Evolutionary conservation across 1,139 yeast genomes (phyloP), one percentile per base, ranked within the genome.

Genomic region (Protomyces gravidus): DNA sequence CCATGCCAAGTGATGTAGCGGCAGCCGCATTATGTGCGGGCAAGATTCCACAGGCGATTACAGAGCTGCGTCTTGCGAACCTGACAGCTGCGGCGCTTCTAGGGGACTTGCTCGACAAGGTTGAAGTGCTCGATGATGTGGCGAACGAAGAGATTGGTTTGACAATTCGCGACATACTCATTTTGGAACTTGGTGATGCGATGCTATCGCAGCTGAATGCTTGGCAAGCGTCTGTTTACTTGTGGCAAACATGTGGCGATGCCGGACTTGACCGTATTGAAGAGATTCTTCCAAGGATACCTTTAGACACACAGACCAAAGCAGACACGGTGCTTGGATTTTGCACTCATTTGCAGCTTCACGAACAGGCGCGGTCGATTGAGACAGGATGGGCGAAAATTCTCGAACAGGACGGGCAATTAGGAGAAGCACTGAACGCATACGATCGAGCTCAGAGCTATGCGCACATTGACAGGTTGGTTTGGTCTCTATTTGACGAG

Each of bases 71-170:
- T 67, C 73, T 77, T 3, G 73, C 84, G 47, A 89, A 85, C 67
- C 76, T 80, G 25, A 79, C 86, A 9, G 81, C 87, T 1, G 82
- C 90, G 0, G 84, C 92, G 0, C 83, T 81, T 65, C 70, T 82
- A 3, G 80, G 92, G 3, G 80, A 82, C 28, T 68, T 87, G 25
- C 75, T 67, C 45, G 65, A 64, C 36, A 58, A 64, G 25, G 60
- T 57, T 33, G 85, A 65, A 86, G 84, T 67, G 79, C 85, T 15
- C 79, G 82, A 65, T 86, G 89, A 3, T 11, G 33, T 48, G 4
- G 39, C 49, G 19, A 15, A 15, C 15, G 30, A 46, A 19, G 52
- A 36, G 26, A 26, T 36, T 17, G 52, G 36, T 19, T 33, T 50
- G 39, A 47, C 51, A 7, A 23, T 45, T 19, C 46, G 56, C 26